These are phyloP conservation scores for Rhizophagus sp. DNA, from an alignment of 192 early-diverging fungal species.

Conservation along the genomic window DNA sequence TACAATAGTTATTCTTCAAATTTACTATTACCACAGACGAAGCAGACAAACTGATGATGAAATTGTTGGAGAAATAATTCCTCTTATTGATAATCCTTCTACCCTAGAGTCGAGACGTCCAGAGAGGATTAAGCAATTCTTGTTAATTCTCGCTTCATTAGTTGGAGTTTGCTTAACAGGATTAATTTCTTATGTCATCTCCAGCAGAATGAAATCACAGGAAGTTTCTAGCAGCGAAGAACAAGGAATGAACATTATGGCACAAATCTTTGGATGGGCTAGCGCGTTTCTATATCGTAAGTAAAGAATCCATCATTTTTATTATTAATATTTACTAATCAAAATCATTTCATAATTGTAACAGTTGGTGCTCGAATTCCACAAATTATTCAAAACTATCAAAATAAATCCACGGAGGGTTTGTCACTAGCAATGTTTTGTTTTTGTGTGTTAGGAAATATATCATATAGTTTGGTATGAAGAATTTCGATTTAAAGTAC, in stretches of 20 bases:
- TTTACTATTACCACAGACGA: background rate
- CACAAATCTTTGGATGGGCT: conserved; percentile 72
- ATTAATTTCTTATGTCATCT: background rate
- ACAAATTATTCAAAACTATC: conserved; percentile 80
- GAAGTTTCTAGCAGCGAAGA: background rate
- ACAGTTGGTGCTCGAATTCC: conserved; percentile 71
- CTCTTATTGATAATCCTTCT: too few relatives aligned
- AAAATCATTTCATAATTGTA: background rate
- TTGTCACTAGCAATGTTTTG: conserved; percentile 81
- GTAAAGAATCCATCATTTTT: background rate
- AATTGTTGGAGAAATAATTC: too few relatives aligned
- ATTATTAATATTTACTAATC: background rate
- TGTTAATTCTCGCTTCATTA: background rate
- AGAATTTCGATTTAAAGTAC: conserved; percentile 16
- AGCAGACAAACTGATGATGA: background rate
- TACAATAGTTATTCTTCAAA: background rate
- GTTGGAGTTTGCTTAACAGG: conserved; percentile 47
- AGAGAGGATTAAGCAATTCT: background rate
- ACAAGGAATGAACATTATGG: conserved; percentile 37
- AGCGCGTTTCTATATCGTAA: conserved; percentile 66
- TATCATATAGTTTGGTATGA: conserved; percentile 50
- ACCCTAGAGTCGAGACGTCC: too few relatives aligned
- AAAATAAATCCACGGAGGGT: conserved; percentile 71
- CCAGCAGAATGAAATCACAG: background rate
- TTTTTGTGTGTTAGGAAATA: conserved; percentile 80